Conservation (phyloP, 257 asterid species). For the Solanum clarkiae region DNA sequence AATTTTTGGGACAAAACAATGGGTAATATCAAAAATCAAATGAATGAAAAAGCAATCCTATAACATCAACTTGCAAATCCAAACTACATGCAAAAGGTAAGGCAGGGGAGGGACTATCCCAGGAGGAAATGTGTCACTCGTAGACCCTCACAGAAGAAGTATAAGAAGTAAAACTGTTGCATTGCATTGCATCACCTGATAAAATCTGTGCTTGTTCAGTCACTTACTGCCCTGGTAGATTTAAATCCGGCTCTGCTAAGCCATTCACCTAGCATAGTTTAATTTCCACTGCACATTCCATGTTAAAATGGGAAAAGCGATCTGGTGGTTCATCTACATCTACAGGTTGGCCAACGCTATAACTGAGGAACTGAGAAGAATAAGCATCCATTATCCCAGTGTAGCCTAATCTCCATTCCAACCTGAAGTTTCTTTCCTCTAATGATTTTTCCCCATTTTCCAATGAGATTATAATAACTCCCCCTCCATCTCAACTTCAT, state of each 20-base stretch:
- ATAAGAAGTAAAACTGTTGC: neutral
- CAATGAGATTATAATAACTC: slow-evolving; percentile 71
- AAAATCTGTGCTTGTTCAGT: neutral
- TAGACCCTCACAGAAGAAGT: neutral
- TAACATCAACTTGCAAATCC: neutral
- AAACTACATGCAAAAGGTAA: neutral
- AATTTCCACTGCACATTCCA: neutral
- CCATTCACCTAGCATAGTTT: neutral
- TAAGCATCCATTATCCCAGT: slow-evolving; percentile 65
- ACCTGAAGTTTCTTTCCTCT: slow-evolving; percentile 58
- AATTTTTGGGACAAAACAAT: neutral
- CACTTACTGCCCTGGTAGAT: neutral
- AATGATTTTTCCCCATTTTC: slow-evolving; percentile 77
- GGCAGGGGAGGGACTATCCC: neutral
- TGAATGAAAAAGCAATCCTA: neutral
- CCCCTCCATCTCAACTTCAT: slow-evolving; percentile 78
- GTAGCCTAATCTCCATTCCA: slow-evolving; percentile 60
- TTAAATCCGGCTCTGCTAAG: neutral
- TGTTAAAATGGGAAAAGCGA: neutral
- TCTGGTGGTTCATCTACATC: slow-evolving; percentile 1
- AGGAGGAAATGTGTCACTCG: neutral
- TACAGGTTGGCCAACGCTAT: slow-evolving; percentile 1
- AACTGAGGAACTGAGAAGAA: slow-evolving; percentile 51
- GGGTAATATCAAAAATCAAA: neutral
- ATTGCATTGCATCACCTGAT: neutral